Conservation (phyloP, 331 rosid genomes). For the Rosa hybrid region DNA sequence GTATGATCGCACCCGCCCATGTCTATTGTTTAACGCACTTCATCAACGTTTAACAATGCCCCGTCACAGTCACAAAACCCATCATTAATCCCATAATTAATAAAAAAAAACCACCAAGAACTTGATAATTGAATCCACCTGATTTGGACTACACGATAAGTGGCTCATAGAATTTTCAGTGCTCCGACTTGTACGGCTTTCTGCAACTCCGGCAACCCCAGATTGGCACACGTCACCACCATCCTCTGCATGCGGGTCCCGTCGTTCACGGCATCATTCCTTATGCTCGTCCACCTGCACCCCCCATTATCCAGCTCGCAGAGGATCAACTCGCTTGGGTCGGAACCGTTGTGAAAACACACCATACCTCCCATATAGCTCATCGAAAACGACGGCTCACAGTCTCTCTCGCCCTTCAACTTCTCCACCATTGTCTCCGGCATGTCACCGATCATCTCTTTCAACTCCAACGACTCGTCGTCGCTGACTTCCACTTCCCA, state of each 20-base stretch:
- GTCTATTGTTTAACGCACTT: too few relatives aligned
- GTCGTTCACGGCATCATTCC: slow-evolving; percentile 42
- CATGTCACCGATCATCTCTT: slow-evolving; percentile 57
- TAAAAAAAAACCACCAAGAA: not conserved
- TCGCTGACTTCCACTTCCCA: slow-evolving; percentile 39
- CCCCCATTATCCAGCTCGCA: slow-evolving; percentile 44
- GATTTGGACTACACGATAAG: not conserved
- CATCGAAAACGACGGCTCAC: slow-evolving; percentile 43
- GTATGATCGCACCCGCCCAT: not conserved
- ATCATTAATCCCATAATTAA: not conserved
- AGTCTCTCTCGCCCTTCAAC: slow-evolving; percentile 41
- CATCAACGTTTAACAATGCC: not conserved
- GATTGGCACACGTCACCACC: slow-evolving; percentile 52
- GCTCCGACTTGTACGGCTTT: slow-evolving; percentile 29
- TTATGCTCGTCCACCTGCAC: slow-evolving; percentile 58
- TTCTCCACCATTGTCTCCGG: slow-evolving; percentile 54
- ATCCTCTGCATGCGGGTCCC: slow-evolving; percentile 35
- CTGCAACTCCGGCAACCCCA: slow-evolving; percentile 48
- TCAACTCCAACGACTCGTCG: slow-evolving; percentile 33
- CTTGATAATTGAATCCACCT: not conserved
- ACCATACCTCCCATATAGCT: slow-evolving; percentile 45
- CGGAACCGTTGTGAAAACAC: slow-evolving; percentile 40
- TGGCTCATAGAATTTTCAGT: not conserved
- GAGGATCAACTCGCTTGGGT: slow-evolving; percentile 44
- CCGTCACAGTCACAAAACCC: not conserved